Evolutionary conservation across 805 yeast genomes (phyloP).

Genomic region (Wickerhamiella hasegawae): DNA sequence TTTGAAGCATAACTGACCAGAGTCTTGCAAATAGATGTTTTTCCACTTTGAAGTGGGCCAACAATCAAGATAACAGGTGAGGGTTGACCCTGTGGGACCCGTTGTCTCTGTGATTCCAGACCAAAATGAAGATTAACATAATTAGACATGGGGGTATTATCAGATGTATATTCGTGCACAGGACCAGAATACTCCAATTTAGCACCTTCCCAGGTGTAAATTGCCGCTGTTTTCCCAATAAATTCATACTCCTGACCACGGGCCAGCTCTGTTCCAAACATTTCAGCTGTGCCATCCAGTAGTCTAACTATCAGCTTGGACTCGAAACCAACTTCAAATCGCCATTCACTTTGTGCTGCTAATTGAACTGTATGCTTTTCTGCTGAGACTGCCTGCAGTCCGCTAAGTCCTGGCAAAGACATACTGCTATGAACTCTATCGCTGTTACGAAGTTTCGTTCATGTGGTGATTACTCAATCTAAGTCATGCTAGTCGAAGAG

Average conservation of each 20-base stretch:
- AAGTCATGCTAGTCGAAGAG: too few species aligned
- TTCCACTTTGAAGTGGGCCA: conserved; percentile 65
- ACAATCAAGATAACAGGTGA: conserved; percentile 43
- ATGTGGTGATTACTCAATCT: too few species aligned
- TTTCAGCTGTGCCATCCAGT: conserved; percentile 62
- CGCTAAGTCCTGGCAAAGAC: not conserved
- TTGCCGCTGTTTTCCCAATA: conserved; percentile 35
- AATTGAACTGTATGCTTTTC: too few species aligned
- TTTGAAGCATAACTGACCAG: conserved; percentile 64
- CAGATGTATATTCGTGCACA: conserved; percentile 42
- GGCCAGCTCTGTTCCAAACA: conserved; percentile 87
- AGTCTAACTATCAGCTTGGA: conserved; percentile 36
- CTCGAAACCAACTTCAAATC: conserved; percentile 48
- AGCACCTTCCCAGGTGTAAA: conserved; percentile 54
- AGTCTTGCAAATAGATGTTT: conserved; percentile 55
- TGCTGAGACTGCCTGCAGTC: not conserved
- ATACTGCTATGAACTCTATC: too few species aligned
- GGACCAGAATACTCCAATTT: conserved; percentile 31
- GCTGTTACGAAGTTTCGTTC: too few species aligned
- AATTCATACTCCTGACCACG: conserved; percentile 46
- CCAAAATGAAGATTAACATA: conserved; percentile 61
- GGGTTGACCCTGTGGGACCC: conserved; percentile 17
- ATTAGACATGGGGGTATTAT: conserved; percentile 50
- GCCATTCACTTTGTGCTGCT: too few species aligned
- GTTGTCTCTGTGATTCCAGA: conserved; percentile 33